Evolutionary conservation across 1,284 basidiomycete species (phyloP), one percentile per base, ranked within the genome.

Genomic region (Volvariella surrecta): DNA sequence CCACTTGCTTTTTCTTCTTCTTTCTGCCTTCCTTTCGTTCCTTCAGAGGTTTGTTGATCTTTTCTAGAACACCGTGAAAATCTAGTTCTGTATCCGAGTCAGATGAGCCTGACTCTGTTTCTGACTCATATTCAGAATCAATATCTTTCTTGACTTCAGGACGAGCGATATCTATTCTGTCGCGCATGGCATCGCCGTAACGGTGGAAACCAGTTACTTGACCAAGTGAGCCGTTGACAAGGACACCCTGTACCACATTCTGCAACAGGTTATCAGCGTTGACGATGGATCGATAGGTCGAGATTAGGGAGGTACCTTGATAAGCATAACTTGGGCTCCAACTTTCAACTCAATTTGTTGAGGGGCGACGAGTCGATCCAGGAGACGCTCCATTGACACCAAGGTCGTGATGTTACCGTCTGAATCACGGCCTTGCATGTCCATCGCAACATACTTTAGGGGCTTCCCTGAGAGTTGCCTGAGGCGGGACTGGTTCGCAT

Each of bases 201-300:
- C 70, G 67, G 9, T 54, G 54, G 58, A 91, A 89, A 0, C 68
- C 71, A 28, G 79, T 58, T 16, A 93, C 71, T 49, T 71, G 73
- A 15, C 90, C 90, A 51, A 91, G 75, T 8, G 81, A 85, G 0
- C 90, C 90, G 58, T 94, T 94, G 35, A 92, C 89, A 4, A 93
- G 74, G 73, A 59, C 57, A 74, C 91, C 76, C 84, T 91, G 73
- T 40, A 71, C 59, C 16, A 77, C 53, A 47, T 78, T 78, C 71
- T 70, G 46, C 11, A 32, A 30, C n/a, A 35, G 3, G n/a, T 18
- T 34, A 32, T 38, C n/a, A 44, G 31, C 4, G 13, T 35, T 18
- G 30, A 44, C 11, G 39, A 37, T 31, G 19, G 28, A 16, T n/a
- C 39, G 3, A 32, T 22, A 43, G 28, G 15, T 4, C 9, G 20